These are phyloP conservation scores for Xylariaceae sp. DNA, from an alignment of 2,329 filamentous ascomycete genomes.

Conservation along the genomic window DNA sequence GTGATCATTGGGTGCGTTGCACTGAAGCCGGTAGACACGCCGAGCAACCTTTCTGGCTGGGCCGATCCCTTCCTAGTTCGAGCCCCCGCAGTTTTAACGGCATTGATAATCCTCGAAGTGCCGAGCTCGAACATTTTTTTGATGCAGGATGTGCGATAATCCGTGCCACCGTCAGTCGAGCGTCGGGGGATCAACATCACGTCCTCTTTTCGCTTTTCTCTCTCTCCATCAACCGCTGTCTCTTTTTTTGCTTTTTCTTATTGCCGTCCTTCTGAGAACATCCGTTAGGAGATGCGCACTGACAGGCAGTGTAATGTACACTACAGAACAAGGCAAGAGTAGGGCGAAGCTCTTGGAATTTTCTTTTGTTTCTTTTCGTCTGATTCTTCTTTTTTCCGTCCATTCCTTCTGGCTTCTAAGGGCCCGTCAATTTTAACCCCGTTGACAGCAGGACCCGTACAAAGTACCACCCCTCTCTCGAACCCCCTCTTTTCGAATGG, in stretches of 20 bases:
- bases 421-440: no score
- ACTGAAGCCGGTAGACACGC: slow-evolving; percentile 20
- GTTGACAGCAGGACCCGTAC: background rate
- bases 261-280: no score
- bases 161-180: no score
- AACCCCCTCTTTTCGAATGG: background rate
- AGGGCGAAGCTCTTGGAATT: slow-evolving; percentile 13
- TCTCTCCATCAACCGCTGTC: no score
- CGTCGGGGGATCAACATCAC: no score
- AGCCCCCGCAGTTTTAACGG: slow-evolving; percentile 17
- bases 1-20: slow-evolving; percentile 18
- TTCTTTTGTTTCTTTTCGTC: slow-evolving; percentile 7
- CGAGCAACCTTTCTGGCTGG: slow-evolving; percentile 8
- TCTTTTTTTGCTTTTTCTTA: no score
- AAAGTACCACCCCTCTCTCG: background rate
- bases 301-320: background rate
- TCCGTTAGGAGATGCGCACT: no score
- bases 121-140: slow-evolving; percentile 9
- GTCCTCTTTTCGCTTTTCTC: no score
- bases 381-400: background rate
- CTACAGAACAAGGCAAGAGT: background rate
- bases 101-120: slow-evolving; percentile 22
- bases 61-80: slow-evolving; percentile 15
- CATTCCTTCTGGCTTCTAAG: background rate
- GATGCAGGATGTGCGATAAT: background rate